These are phyloP conservation scores for Erodium trifolium DNA, from an alignment of 441 rosid species.

Conservation along the genomic window DNA sequence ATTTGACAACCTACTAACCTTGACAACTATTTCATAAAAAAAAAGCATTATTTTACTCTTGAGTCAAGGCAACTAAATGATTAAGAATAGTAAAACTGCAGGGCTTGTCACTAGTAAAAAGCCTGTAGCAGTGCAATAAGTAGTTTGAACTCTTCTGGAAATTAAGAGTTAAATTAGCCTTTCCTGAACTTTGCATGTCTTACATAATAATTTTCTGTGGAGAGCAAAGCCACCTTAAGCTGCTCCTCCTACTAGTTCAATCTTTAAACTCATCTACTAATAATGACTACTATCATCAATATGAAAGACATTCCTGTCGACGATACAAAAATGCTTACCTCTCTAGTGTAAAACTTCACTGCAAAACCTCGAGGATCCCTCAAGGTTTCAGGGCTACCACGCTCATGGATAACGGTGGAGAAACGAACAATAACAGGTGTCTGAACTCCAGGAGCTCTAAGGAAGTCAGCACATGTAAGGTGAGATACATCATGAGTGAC, in stretches of 20 bases:
- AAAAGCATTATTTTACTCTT: not conserved
- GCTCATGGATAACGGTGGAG: constrained; percentile 85
- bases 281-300: not conserved
- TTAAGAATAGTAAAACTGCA: not conserved
- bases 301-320: not conserved
- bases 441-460: constrained; percentile 86
- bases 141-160: not conserved
- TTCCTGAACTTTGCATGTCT: not conserved
- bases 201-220: not conserved
- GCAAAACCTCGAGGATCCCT: constrained; percentile 98
- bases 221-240: not conserved
- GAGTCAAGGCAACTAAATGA: not conserved
- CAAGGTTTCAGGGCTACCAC: constrained; percentile 89
- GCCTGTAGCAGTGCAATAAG: not conserved
- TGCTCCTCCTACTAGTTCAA: not conserved
- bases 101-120: not conserved
- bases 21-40: not conserved
- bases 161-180: not conserved
- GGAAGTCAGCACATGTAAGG: constrained; percentile 87
- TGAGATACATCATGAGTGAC: constrained; percentile 56
- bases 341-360: constrained; percentile 93
- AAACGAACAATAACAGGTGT: constrained; percentile 85
- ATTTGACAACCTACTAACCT: not conserved
- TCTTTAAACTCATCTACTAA: no score
- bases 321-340: constrained; percentile 35